A percentile compares a stretch with the other conserved stretches of the same genome.
Evolutionary conservation across 2,329 filamentous ascomycete genomes (phyloP).

Genomic region (Periconia macrospinosa): DNA sequence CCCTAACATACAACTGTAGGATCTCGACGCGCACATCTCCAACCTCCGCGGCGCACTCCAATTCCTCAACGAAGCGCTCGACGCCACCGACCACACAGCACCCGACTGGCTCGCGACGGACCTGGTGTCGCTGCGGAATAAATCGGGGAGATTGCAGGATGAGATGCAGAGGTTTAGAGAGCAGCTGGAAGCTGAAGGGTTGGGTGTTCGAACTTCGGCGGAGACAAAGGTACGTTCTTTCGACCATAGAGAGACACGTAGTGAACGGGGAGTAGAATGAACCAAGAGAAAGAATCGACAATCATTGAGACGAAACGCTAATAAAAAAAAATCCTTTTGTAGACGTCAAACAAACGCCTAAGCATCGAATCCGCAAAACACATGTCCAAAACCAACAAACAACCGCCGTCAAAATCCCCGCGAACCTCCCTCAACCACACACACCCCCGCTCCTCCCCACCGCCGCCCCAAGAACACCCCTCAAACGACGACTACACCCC

Average conservation of each 20-base stretch:
- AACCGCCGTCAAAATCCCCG: neutral
- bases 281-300: too few species aligned
- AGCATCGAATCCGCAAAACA: conserved; percentile 25
- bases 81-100: conserved; percentile 37
- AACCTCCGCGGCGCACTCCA: conserved; percentile 31
- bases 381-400: too few species aligned
- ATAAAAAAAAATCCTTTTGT: too few species aligned
- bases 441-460: neutral
- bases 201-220: conserved; percentile 26
- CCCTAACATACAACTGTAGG: conserved; percentile 17
- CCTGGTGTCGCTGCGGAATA: conserved; percentile 35
- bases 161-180: conserved; percentile 37
- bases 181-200: conserved; percentile 29
- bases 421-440: neutral
- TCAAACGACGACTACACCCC: conserved; percentile 21
- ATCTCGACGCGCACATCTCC: conserved; percentile 36
- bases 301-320: too few species aligned
- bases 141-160: conserved; percentile 35
- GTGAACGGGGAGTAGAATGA: too few species aligned
- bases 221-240: neutral
- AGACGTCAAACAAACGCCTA: conserved; percentile 30
- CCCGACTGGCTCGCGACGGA: conserved; percentile 41
- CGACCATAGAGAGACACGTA: neutral
- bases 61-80: conserved; percentile 34
- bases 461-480: neutral